These are phyloP conservation scores for Plasmodium malariae DNA, from an alignment of 169 alveolate genomes.

Conservation along the genomic window DNA sequence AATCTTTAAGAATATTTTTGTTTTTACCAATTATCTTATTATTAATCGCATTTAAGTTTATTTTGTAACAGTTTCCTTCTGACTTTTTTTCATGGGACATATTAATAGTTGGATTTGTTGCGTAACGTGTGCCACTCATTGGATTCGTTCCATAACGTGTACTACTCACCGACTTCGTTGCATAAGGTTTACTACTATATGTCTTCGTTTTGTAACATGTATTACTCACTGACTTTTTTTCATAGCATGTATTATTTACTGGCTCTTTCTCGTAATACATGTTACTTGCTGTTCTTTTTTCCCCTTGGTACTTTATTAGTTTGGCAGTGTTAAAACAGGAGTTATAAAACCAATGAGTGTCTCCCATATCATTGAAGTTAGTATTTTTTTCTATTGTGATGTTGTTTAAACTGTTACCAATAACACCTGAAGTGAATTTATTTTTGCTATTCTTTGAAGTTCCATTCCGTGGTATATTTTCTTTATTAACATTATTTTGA, in stretches of 20 bases:
- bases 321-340: conserved; percentile 17
- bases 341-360: conserved; percentile 16
- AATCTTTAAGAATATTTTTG: conserved; percentile 8
- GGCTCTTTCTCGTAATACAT: too few relatives aligned
- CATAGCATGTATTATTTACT: background rate
- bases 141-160: too few relatives aligned
- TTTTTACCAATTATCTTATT: too few relatives aligned
- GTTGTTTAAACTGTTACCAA: background rate
- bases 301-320: background rate
- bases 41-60: too few relatives aligned
- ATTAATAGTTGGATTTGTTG: too few relatives aligned
- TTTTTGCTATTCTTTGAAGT: conserved; percentile 6
- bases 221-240: background rate
- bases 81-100: too few relatives aligned
- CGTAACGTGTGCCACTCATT: too few relatives aligned
- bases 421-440: background rate
- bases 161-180: too few relatives aligned
- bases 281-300: conserved; percentile 1
- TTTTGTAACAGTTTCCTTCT: too few relatives aligned
- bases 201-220: too few relatives aligned
- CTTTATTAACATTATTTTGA: background rate
- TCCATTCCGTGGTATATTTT: conserved; percentile 3
- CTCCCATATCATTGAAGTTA: conserved; percentile 3
- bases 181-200: too few relatives aligned
- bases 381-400: background rate